Percentiles rank a stretch among this genome's conserved stretches.
Evolutionary conservation across 2,329 filamentous ascomycete species (phyloP).

Genomic region (Volutella citrinella): DNA sequence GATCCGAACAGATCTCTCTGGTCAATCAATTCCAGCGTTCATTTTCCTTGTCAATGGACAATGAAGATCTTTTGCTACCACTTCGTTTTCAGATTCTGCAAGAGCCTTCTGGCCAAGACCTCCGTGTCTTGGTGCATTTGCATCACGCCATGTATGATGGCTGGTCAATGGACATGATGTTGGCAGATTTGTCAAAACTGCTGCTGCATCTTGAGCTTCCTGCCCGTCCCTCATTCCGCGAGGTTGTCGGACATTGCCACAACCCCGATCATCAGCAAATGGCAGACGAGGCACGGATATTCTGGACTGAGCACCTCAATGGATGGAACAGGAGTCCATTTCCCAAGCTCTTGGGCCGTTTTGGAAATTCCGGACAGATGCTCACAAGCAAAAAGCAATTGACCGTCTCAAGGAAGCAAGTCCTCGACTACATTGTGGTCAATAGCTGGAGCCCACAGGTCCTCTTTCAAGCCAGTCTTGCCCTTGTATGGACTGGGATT

Average conservation of each 20-base stretch:
- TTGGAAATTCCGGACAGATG: constrained; percentile 20
- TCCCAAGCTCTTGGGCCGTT: constrained; percentile 44
- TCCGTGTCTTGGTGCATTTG: constrained; percentile 51
- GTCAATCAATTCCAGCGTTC: constrained; percentile 35
- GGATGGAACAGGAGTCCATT: constrained; percentile 52
- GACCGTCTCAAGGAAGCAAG: constrained; percentile 11
- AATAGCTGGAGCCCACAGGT: constrained; percentile 61
- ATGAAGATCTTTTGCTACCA: constrained; percentile 52
- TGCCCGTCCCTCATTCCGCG: constrained; percentile 61
- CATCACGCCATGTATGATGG: constrained; percentile 90
- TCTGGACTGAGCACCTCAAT: constrained; percentile 68
- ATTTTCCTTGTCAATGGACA: constrained; percentile 36
- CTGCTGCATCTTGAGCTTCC: too few species aligned
- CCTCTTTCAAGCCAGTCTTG: constrained; percentile 71
- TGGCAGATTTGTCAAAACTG: constrained; percentile 61
- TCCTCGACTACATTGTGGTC: constrained; percentile 33
- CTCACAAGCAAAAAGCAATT: constrained; percentile 13
- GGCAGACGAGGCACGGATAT: constrained; percentile 48
- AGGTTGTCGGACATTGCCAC: constrained; percentile 52
- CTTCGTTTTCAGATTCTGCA: constrained; percentile 56
- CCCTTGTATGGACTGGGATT: constrained; percentile 64
- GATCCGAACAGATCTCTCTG: constrained; percentile 39
- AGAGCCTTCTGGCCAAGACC: constrained; percentile 12
- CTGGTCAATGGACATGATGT: constrained; percentile 80
- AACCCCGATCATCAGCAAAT: constrained; percentile 17